Evolutionary conservation across 2,329 filamentous ascomycete genomes (phyloP), one percentile per base, ranked within the genome.

Genomic region (Aspergillus sp.): DNA sequence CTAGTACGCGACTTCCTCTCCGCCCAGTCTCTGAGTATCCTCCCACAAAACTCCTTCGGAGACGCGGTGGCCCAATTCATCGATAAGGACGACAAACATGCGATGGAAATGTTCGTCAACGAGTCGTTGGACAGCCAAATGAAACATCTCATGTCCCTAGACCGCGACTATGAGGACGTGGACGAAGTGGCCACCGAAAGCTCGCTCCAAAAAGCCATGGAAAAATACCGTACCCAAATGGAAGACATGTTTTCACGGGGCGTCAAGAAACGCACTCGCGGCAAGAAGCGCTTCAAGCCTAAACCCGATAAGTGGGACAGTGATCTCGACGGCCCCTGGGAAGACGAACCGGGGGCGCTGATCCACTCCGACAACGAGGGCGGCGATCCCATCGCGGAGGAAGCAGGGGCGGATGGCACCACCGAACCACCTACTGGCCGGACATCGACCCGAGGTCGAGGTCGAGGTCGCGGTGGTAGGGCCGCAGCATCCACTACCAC

Each of bases 11-110:
- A 98, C 66, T 97, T 93, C 68, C 84, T 99, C 2, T 85, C 86
- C 0, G 90, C 91, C 0, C 93, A 98, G 69, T 93, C 91, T 0
- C 85, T 99, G 32, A 96, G 93, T 59, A 95, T 99, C 52, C 82
- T 99, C 0, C 95, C 95, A 0, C 91, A 96, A 69, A 95, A 93
- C 31, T 90, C 90, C 0, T 97, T 99, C 70, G 90, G 92, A 16
- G 93, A 98, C 70, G 95, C 95, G 0, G 92, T 99, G 5, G 89
- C 88, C 51, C 90, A 96, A 62, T 99, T 95, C 68, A 92, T 99
- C 26, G 88, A 93, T 73, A 98, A 98, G 67, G 92, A 96, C 65
- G 95, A 99, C 78, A 96, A 93, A 71, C 88, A 95, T 68, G 92
- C 92, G 2, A 92, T 98, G 87, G 87, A 93, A 70, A 80, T 87